A percentile compares a stretch with the other conserved stretches of the same genome.
phyloP scores from a whole-genome alignment of 306 rosid genomes.

The Senna siamea region DNA sequence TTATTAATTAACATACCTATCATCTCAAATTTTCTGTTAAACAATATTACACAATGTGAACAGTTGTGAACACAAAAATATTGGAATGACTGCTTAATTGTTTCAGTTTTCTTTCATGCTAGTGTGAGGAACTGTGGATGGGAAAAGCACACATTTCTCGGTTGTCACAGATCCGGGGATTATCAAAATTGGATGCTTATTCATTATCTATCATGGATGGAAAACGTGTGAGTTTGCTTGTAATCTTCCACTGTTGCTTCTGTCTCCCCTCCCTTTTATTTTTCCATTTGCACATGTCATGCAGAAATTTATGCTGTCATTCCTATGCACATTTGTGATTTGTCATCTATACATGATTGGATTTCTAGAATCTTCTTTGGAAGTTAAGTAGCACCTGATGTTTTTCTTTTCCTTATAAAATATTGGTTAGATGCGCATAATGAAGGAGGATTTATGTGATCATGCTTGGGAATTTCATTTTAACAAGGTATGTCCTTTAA shows the following conservation, averaged over 20 bases:
- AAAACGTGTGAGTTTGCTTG: conserved; percentile 37
- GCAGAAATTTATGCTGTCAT: no score
- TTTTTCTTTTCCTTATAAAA: no score
- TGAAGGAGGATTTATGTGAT: conserved; percentile 51
- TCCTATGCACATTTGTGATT: no score
- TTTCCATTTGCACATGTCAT: no score
- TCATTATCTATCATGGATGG: conserved; percentile 52
- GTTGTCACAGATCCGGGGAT: conserved; percentile 30
- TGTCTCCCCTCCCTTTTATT: no score
- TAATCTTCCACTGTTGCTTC: no score
- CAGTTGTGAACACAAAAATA: background rate
- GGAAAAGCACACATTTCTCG: conserved; percentile 62
- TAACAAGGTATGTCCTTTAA: conserved; percentile 44
- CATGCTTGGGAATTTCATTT: conserved; percentile 61
- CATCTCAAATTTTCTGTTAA: no score
- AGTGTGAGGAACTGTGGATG: conserved; percentile 55
- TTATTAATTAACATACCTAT: no score
- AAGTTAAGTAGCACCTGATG: background rate
- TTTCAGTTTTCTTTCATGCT: background rate
- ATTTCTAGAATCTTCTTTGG: background rate
- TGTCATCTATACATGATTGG: no score
- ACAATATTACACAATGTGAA: no score
- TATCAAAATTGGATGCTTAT: conserved; percentile 52
- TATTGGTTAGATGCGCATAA: conserved; percentile 44
- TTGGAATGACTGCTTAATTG: background rate